These are phyloP conservation scores for Camellia sinensis DNA, from an alignment of 148 eudicot genomes.

Conservation along the genomic window DNA sequence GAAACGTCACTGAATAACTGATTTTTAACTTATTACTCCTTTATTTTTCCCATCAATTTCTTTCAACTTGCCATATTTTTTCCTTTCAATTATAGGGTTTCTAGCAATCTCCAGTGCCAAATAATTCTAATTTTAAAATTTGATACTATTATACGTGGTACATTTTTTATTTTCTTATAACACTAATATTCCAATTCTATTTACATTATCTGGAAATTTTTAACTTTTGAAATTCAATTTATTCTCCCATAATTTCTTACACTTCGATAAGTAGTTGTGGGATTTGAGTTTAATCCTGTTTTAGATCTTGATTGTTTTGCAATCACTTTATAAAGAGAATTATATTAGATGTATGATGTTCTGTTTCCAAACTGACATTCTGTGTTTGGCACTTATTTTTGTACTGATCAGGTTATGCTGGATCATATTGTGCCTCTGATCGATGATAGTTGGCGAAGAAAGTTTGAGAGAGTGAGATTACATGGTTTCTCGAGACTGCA, in stretches of 20 bases:
- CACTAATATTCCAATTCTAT: not conserved
- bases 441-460: constrained; percentile 81
- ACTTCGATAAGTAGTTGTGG: not conserved
- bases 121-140: too few species aligned
- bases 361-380: not conserved
- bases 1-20: not conserved
- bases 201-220: not conserved
- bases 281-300: not conserved
- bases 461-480: constrained; percentile 90
- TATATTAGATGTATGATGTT: not conserved
- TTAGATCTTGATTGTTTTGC: not conserved
- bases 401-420: constrained; percentile 69
- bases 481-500: constrained; percentile 89
- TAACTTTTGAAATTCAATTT: not conserved
- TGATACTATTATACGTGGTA: not conserved
- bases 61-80: not conserved
- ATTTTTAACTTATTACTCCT: too few species aligned
- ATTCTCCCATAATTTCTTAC: not conserved
- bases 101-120: not conserved
- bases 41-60: too few species aligned
- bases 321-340: not conserved
- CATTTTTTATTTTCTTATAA: not conserved
- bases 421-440: constrained; percentile 83
- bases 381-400: not conserved
- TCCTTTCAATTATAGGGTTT: not conserved